Percentiles rank a stretch among this genome's conserved stretches.
phyloP scores from a whole-genome alignment of 305 asterid species.

The Fraxinus floribunda region DNA sequence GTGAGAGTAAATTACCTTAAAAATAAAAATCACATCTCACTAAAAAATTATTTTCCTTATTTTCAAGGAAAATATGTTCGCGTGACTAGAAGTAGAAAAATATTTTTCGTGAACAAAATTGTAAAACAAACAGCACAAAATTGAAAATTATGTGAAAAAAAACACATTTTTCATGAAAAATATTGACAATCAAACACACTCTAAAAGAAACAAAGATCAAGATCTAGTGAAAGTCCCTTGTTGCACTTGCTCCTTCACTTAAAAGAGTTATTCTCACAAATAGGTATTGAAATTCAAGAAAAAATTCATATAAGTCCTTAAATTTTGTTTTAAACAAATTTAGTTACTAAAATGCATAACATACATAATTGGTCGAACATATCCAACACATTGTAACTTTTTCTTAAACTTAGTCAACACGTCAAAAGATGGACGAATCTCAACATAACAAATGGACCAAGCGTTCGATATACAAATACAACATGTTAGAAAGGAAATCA shows the following conservation, averaged over 20 bases:
- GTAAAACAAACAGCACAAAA: too few species aligned
- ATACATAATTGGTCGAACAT: not conserved
- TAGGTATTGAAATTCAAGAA: not conserved
- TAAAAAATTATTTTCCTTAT: too few species aligned
- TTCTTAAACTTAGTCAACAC: not conserved
- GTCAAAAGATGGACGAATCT: not conserved
- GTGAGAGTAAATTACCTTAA: too few species aligned
- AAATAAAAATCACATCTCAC: too few species aligned
- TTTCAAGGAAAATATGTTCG: too few species aligned
- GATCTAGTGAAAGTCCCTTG: not conserved
- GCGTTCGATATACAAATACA: not conserved
- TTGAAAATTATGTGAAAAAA: too few species aligned
- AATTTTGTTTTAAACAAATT: not conserved
- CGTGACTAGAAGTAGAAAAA: too few species aligned
- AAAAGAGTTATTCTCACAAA: not conserved
- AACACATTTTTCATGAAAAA: too few species aligned
- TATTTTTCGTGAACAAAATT: too few species aligned
- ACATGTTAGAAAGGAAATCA: not conserved
- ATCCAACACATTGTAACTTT: not conserved
- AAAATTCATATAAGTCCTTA: not conserved
- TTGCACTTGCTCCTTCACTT: not conserved
- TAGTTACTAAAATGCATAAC: not conserved
- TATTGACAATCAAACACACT: too few species aligned
- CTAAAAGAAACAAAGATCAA: too few species aligned
- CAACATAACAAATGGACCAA: not conserved